Base-by-base conservation (phyloP, 2,329 filamentous ascomycete species). In the Didymella pinodella region DNA sequence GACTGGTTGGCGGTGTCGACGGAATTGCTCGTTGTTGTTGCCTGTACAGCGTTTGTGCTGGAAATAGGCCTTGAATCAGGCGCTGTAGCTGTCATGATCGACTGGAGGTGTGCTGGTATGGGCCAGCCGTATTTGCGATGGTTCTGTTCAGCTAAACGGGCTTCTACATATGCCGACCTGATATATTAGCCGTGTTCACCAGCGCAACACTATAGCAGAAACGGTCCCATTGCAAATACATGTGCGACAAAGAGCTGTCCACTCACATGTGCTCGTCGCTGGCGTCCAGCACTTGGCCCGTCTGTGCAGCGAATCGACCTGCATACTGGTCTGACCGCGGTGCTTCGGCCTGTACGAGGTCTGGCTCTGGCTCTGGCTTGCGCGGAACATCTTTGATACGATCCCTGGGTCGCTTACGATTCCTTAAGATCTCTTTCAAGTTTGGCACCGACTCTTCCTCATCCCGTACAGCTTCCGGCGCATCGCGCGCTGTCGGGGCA, bases 131-230 rank as follows among this genome's bases (percentile, higher is more conserved):
- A 73, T 40, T 68, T 55, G 51, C 66, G 70, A 46, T 71, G 58
- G 50, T 74, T 75, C 65, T 73, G 65, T 80, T 84, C 89, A 84
- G 89, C 88, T 77, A 93, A 81, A 78, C 90, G 87, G 68, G 90
- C 88, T 82, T 93, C 90, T 92, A 93, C 88, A 80, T 91, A 93
- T 80, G 89, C 87, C 84, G 87, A 89, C 90, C 90, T 93, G 87
- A 81, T 83, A 84, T 82, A 86, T 93, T 86, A 93, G 90, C 79
- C 67, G 65, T 55, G 57, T 32, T 34, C n/a, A 14, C 28, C 18
- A 8, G 14, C n/a, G 3, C 12, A 25, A 4, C 2, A 41, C 7
- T 7, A 41, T 1, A 14, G 12, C 12, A 6, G 20, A 25, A 3
- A 16, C 3, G 22, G 22, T 22, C 22, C 22, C 2, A 22, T 25